A percentile compares a stretch with the other conserved stretches of the same genome.
These are phyloP conservation scores for Fusarium austroafricanum DNA, from an alignment of 2,329 filamentous ascomycete species.

Conservation along the genomic window DNA sequence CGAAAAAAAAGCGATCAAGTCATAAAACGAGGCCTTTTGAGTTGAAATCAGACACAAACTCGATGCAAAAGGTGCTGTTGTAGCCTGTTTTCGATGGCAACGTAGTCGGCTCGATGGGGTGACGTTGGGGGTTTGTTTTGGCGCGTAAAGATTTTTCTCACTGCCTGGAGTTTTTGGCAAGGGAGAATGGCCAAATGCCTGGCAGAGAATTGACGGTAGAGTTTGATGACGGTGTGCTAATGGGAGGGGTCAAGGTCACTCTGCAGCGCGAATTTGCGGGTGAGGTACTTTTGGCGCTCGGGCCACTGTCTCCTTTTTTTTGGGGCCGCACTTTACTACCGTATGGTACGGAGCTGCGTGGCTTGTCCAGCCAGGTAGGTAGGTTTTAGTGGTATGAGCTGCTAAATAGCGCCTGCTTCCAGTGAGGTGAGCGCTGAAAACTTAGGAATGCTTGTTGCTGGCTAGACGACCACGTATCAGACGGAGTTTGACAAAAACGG, in stretches of 20 bases:
- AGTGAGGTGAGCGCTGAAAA: slow-evolving; percentile 6
- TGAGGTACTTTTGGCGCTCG: slow-evolving; percentile 47
- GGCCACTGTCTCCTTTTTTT: slow-evolving; percentile 50
- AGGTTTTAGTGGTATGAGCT: slow-evolving; percentile 3
- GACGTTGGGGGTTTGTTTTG: slow-evolving; percentile 67
- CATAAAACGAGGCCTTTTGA: slow-evolving; percentile 69
- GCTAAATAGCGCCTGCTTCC: neutral
- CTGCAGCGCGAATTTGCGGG: slow-evolving; percentile 22
- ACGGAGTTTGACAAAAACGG: slow-evolving; percentile 10
- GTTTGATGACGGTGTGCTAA: slow-evolving; percentile 45
- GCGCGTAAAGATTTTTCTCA: slow-evolving; percentile 66
- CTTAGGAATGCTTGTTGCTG: slow-evolving; percentile 10
- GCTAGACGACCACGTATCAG: slow-evolving; percentile 21
- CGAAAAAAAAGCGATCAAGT: slow-evolving; percentile 73
- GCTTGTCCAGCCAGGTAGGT: neutral
- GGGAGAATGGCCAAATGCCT: slow-evolving; percentile 39
- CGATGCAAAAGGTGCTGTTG: slow-evolving; percentile 65
- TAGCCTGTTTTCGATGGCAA: slow-evolving; percentile 65
- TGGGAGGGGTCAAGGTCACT: slow-evolving; percentile 45
- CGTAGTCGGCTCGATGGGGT: slow-evolving; percentile 63
- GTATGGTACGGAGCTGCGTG: slow-evolving; percentile 5
- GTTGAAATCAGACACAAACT: slow-evolving; percentile 59
- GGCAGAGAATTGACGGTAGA: slow-evolving; percentile 24
- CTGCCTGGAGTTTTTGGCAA: slow-evolving; percentile 51
- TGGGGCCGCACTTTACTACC: slow-evolving; percentile 7